These are phyloP conservation scores for Alternaria burnsii DNA, from an alignment of 2,329 filamentous ascomycete species.

Conservation along the genomic window DNA sequence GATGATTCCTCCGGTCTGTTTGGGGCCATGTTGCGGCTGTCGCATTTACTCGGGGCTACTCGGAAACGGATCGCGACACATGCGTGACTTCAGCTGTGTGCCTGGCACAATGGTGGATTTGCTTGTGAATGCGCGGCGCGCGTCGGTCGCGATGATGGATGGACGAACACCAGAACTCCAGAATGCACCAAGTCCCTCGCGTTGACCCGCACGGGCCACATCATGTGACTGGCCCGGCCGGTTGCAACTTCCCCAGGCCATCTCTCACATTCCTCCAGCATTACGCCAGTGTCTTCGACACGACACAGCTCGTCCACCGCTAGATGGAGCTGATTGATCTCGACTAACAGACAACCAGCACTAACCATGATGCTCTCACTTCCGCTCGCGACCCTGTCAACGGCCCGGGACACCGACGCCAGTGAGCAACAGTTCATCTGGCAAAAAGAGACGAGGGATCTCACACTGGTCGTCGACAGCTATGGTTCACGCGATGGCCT, in stretches of 20 bases:
- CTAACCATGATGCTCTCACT: slow-evolving; percentile 41
- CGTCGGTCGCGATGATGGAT: slow-evolving; percentile 41
- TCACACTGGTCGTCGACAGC: slow-evolving; percentile 46
- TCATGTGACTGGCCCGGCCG: slow-evolving; percentile 30
- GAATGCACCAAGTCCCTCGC: slow-evolving; percentile 33
- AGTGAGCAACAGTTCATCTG: slow-evolving; percentile 45
- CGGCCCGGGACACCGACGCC: slow-evolving; percentile 42
- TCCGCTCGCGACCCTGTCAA: slow-evolving; percentile 44
- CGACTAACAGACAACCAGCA: neutral
- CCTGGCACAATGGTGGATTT: slow-evolving; percentile 35
- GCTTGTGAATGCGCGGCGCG: slow-evolving; percentile 41
- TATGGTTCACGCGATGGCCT: slow-evolving; percentile 36
- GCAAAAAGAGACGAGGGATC: slow-evolving; percentile 43
- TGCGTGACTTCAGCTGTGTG: slow-evolving; percentile 29
- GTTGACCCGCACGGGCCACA: slow-evolving; percentile 15
- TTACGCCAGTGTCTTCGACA: neutral
- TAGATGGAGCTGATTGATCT: slow-evolving; percentile 3
- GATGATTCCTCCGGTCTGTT: slow-evolving; percentile 54
- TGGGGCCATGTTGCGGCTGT: slow-evolving; percentile 56
- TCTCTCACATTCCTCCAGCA: neutral
- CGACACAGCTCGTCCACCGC: neutral
- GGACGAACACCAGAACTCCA: slow-evolving; percentile 44
- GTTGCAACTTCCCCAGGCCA: slow-evolving; percentile 26
- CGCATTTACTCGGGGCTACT: slow-evolving; percentile 39
- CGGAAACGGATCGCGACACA: slow-evolving; percentile 29